Conservation (phyloP, 2,329 filamentous ascomycete genomes). For the Aaosphaeria pasadenensis region DNA sequence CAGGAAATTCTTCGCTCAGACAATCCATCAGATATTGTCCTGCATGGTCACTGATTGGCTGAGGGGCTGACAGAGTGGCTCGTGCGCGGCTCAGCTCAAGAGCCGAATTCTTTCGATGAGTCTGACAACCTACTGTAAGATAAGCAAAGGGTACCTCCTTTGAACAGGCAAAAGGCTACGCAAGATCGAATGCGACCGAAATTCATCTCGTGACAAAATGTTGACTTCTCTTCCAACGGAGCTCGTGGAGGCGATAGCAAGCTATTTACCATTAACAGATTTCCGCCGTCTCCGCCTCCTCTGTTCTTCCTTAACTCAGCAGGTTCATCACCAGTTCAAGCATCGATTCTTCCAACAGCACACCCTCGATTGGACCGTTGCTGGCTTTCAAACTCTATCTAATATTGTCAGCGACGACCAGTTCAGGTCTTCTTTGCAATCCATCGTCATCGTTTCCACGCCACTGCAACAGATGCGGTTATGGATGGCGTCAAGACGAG, state of each 20-base stretch:
- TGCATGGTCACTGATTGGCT: no score
- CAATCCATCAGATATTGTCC: no score
- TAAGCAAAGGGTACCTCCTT: no score
- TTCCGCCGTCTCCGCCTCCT: constrained; percentile 18
- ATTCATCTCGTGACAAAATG: neutral
- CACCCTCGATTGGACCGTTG: constrained; percentile 14
- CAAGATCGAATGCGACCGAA: neutral
- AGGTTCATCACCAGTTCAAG: constrained; percentile 15
- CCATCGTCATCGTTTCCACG: constrained; percentile 25
- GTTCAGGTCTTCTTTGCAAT: constrained; percentile 13
- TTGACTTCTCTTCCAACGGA: constrained; percentile 18
- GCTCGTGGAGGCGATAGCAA: constrained; percentile 17
- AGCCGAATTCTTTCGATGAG: no score
- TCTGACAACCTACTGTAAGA: no score
- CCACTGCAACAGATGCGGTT: constrained; percentile 18
- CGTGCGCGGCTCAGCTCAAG: no score
- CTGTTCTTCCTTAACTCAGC: constrained; percentile 10
- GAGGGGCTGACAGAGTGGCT: no score
- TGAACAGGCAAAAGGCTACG: no score
- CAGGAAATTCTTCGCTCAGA: no score
- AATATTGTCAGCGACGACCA: constrained; percentile 12
- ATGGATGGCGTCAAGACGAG: constrained; percentile 13
- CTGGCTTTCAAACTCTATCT: constrained; percentile 11
- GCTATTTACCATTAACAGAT: constrained; percentile 13
- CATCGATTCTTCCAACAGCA: constrained; percentile 19